A percentile compares a stretch with the other conserved stretches of the same genome.
Evolutionary conservation across 768 basidiomycete species (phyloP).

Genomic region (Vararia minispora): DNA sequence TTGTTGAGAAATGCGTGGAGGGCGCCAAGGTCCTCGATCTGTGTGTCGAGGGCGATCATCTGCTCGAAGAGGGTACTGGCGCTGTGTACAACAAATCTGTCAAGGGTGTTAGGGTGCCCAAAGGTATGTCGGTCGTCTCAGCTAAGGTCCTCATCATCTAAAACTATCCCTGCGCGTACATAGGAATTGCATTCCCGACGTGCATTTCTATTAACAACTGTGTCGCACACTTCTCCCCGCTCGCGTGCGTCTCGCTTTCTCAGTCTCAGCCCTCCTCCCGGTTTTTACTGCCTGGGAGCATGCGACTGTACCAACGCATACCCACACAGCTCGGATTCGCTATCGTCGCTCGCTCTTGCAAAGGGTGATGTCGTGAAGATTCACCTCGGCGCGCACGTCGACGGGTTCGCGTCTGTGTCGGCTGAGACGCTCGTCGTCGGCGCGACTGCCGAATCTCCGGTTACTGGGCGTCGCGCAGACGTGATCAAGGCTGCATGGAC

Average conservation of each 20-base stretch:
- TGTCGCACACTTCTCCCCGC: constrained; percentile 95
- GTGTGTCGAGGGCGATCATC: constrained; percentile 87
- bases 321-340: constrained; percentile 55
- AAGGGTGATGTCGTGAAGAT: constrained; percentile 93
- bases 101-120: constrained; percentile 79
- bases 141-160: constrained; percentile 2
- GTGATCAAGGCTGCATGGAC: constrained; percentile 89
- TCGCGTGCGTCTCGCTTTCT: constrained; percentile 54
- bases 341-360: constrained; percentile 53
- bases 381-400: constrained; percentile 94
- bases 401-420: constrained; percentile 88
- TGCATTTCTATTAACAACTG: constrained; percentile 90
- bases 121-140: constrained; percentile 44
- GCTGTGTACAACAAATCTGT: constrained; percentile 84
- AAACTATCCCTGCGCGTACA: not conserved
- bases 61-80: constrained; percentile 77
- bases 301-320: not conserved
- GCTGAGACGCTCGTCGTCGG: constrained; percentile 92
- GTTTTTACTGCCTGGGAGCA: not conserved
- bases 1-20: constrained; percentile 64
- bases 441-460: constrained; percentile 58
- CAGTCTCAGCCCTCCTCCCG: not conserved
- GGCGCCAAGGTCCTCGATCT: constrained; percentile 87
- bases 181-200: constrained; percentile 93
- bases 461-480: constrained; percentile 81